Evolutionary conservation across 169 alveolate genomes (phyloP).

Genomic region (Cystoisospora suis): DNA sequence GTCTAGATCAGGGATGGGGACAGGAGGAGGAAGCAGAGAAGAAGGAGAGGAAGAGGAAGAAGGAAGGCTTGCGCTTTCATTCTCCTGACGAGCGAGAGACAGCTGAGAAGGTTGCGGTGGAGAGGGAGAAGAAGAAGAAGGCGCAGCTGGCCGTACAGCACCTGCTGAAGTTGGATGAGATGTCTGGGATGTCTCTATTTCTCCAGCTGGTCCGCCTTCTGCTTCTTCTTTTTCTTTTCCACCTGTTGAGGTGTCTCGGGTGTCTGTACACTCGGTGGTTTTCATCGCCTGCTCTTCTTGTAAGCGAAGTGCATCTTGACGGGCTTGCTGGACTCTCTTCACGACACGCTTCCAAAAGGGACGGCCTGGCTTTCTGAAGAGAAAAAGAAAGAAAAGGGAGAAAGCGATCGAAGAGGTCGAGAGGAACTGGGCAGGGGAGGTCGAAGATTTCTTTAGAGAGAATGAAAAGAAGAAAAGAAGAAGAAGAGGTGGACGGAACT

Average conservation of each 20-base stretch:
- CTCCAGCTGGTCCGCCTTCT: not conserved
- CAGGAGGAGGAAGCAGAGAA: not conserved
- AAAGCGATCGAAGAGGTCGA: not conserved
- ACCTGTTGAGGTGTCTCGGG: not conserved
- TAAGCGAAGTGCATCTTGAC: not conserved
- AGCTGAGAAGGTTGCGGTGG: not conserved
- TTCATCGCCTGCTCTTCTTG: no score
- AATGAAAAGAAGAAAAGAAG: not conserved
- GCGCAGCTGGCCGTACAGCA: not conserved
- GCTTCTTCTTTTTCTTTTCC: not conserved
- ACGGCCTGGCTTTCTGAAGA: slow-evolving; percentile 8
- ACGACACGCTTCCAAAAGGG: slow-evolving; percentile 20
- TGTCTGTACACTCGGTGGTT: not conserved
- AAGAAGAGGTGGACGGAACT: not conserved
- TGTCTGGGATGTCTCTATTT: not conserved
- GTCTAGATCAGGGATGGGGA: not conserved
- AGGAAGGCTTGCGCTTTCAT: not conserved
- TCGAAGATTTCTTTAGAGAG: not conserved
- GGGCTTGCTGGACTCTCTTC: not conserved
- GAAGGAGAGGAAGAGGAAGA: not conserved
- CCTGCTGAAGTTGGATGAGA: not conserved
- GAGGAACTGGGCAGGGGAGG: not conserved
- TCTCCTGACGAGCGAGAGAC: not conserved
- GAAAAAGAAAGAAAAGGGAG: not conserved
- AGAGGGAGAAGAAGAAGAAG: not conserved